Percentiles rank a stretch among this genome's conserved stretches.
Conservation (phyloP, 768 basidiomycete genomes). For the Tubosaeta brunneosetosa region DNA sequence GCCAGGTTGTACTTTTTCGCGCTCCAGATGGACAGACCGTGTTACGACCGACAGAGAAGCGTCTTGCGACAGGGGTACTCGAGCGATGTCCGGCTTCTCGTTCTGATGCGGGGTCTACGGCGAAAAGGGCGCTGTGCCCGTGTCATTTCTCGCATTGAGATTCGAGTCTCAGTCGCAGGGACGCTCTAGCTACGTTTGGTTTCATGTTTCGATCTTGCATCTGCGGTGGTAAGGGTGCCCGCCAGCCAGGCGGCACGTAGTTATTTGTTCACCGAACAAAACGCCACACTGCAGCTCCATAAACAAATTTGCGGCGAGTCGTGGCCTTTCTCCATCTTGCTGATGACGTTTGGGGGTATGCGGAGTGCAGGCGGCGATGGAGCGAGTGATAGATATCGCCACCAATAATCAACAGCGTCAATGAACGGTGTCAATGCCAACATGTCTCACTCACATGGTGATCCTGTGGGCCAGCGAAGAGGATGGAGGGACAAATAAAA, state of each 20-base stretch:
- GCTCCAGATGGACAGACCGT: not conserved
- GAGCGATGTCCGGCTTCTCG: not conserved
- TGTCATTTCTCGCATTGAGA: too few species aligned
- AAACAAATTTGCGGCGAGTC: too few species aligned
- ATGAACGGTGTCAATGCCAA: not conserved
- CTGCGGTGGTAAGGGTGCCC: not conserved
- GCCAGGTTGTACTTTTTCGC: not conserved
- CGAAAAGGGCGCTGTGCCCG: too few species aligned
- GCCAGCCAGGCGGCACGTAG: not conserved
- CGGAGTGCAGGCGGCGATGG: not conserved
- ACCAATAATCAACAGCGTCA: not conserved
- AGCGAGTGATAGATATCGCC: not conserved
- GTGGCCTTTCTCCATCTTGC: too few species aligned
- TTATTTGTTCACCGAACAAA: not conserved
- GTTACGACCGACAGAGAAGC: not conserved
- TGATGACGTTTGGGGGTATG: too few species aligned
- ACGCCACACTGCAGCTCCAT: not conserved
- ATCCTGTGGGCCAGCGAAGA: too few species aligned
- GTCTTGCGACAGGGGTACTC: not conserved
- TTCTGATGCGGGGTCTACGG: not conserved
- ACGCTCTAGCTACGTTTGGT: too few species aligned
- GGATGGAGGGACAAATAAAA: not conserved
- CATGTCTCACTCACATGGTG: too few species aligned
- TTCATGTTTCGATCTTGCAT: too few species aligned
- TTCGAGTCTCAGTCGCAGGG: too few species aligned